These are phyloP conservation scores for Globisporangium iwayamae DNA, from an alignment of 352 stramenopile genomes.

Conservation along the genomic window DNA sequence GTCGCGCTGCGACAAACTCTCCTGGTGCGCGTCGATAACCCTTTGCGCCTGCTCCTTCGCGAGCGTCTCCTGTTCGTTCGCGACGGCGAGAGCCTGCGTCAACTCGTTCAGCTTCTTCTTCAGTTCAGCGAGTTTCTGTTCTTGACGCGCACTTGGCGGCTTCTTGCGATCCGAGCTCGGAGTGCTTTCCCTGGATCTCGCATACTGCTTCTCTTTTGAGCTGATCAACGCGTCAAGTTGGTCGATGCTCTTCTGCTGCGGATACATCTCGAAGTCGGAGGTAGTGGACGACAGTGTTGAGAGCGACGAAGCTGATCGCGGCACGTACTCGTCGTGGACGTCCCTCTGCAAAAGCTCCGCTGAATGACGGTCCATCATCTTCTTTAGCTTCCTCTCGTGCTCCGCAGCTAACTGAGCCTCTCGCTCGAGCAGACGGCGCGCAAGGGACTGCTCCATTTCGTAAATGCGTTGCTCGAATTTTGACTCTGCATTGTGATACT, in stretches of 20 bases:
- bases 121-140: conserved; percentile 38
- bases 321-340: conserved; percentile 9
- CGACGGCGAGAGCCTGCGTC: conserved; percentile 47
- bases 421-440: conserved; percentile 25
- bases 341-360: conserved; percentile 29
- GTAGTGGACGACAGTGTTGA: conserved; percentile 14
- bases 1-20: conserved; percentile 38
- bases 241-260: conserved; percentile 30
- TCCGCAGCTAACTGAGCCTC: conserved; percentile 37
- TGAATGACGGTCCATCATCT: conserved; percentile 41
- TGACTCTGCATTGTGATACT: conserved; percentile 7
- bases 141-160: conserved; percentile 29
- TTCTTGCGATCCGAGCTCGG: conserved; percentile 23
- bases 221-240: conserved; percentile 36
- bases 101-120: conserved; percentile 33
- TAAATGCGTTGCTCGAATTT: conserved; percentile 24
- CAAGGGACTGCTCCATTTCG: conserved; percentile 31
- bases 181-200: conserved; percentile 11
- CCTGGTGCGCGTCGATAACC: conserved; percentile 27
- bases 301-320: conserved; percentile 22
- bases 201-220: conserved; percentile 31
- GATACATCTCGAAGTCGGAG: neutral
- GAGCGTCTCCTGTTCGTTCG: conserved; percentile 76
- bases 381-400: conserved; percentile 28
- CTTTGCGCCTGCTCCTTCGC: conserved; percentile 49